phyloP scores from a whole-genome alignment of 1,284 basidiomycete genomes.

The Trametes versicolor region DNA sequence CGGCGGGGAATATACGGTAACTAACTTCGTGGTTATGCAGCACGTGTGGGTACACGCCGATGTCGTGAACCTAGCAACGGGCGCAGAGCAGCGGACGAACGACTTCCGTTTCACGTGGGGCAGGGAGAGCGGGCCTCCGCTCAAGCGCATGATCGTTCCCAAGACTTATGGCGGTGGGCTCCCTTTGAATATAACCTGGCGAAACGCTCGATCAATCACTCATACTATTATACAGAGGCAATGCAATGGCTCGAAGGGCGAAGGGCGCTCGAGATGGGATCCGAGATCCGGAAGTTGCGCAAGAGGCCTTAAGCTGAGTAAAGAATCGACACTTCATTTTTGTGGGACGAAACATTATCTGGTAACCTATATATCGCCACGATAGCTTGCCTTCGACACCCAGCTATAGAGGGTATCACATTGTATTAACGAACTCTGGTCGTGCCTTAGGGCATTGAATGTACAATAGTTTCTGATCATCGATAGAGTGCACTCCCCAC shows the following conservation, averaged over 20 bases:
- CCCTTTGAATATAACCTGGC: not conserved
- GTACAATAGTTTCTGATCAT: too few relatives aligned
- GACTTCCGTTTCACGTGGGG: slow-evolving; percentile 80
- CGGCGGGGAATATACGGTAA: not conserved
- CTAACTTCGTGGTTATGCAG: slow-evolving; percentile 41
- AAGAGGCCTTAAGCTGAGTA: slow-evolving; percentile 31
- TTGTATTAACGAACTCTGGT: too few relatives aligned
- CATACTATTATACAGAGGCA: slow-evolving; percentile 58
- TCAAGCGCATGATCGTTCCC: slow-evolving; percentile 70
- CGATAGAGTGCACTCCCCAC: too few relatives aligned
- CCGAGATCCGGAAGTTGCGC: slow-evolving; percentile 58
- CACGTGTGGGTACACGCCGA: slow-evolving; percentile 82
- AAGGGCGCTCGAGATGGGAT: slow-evolving; percentile 70
- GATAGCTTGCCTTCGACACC: too few relatives aligned
- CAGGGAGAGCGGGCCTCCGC: slow-evolving; percentile 50
- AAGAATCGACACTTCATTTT: too few relatives aligned
- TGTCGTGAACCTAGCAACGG: slow-evolving; percentile 79
- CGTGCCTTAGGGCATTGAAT: too few relatives aligned
- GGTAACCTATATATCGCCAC: too few relatives aligned
- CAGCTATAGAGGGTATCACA: too few relatives aligned
- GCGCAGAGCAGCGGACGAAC: slow-evolving; percentile 73
- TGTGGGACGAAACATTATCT: too few relatives aligned
- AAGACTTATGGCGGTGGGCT: slow-evolving; percentile 70
- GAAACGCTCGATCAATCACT: not conserved
- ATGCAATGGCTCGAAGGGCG: slow-evolving; percentile 87